Conservation (phyloP, 257 asterid species). For the Nicotiana otophora region DNA sequence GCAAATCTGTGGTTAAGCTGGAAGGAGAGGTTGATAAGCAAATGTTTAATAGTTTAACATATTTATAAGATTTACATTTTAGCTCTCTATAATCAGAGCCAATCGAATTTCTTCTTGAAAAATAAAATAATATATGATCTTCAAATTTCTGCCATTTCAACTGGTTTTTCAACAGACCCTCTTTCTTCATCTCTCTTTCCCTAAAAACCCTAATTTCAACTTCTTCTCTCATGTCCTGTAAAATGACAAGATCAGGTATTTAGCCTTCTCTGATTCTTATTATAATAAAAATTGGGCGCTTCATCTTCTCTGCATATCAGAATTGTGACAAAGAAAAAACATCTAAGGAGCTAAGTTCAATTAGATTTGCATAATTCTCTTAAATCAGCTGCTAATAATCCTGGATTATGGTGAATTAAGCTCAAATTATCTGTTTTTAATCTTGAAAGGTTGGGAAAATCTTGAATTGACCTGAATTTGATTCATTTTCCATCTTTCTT, state of each 20-base stretch:
- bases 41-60: not conserved
- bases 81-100: conserved; percentile 21
- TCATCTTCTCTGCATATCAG: conserved; percentile 1
- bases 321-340: not conserved
- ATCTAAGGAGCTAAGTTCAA: conserved; percentile 12
- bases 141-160: conserved; percentile 7
- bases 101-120: conserved; percentile 18
- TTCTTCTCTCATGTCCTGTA: conserved; percentile 16
- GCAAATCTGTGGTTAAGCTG: not conserved
- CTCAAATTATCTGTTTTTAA: not conserved
- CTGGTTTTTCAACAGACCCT: conserved; percentile 21
- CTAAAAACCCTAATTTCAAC: conserved; percentile 57
- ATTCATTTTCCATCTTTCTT: not conserved
- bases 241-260: conserved; percentile 44
- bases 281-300: conserved; percentile 8
- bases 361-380: conserved; percentile 31
- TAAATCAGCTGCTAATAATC: conserved; percentile 21
- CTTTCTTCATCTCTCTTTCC: conserved; percentile 22
- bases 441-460: not conserved
- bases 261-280: conserved; percentile 19
- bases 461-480: conserved; percentile 7
- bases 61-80: conserved; percentile 2
- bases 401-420: conserved; percentile 22
- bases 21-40: not conserved
- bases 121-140: conserved; percentile 3